Percentiles rank a stretch among this genome's conserved stretches.
Conservation (phyloP, 1,284 basidiomycete genomes). For the Trametes versicolor region DNA sequence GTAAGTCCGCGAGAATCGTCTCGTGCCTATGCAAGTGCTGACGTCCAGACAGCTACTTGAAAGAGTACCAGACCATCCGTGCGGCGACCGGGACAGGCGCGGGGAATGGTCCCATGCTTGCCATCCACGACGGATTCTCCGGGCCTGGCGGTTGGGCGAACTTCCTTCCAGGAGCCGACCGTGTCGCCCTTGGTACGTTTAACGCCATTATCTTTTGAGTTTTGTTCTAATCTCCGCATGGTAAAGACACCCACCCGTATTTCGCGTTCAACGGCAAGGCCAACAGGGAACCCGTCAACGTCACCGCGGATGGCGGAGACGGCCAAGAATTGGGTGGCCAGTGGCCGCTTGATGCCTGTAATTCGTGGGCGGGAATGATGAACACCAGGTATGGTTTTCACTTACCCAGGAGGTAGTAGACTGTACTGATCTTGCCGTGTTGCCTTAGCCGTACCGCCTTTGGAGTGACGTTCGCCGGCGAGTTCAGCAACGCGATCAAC, state of each 20-base stretch:
- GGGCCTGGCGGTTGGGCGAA: constrained; percentile 52
- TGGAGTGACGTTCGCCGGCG: constrained; percentile 62
- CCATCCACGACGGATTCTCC: constrained; percentile 60
- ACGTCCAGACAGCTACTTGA: constrained; percentile 64
- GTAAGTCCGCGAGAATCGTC: constrained; percentile 34
- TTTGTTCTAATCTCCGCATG: constrained; percentile 53
- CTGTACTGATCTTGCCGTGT: not conserved
- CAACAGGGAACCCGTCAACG: constrained; percentile 47
- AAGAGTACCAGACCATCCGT: constrained; percentile 64
- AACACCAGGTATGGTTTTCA: constrained; percentile 50
- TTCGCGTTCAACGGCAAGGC: constrained; percentile 52
- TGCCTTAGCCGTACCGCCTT: constrained; percentile 46
- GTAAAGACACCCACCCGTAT: constrained; percentile 58
- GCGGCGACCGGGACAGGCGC: constrained; percentile 63
- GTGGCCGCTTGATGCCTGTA: constrained; percentile 52
- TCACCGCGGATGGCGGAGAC: constrained; percentile 44
- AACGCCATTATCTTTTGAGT: not conserved
- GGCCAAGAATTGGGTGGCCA: constrained; percentile 43
- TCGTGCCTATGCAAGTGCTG: constrained; percentile 28
- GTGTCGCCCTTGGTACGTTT: constrained; percentile 58
- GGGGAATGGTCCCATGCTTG: constrained; percentile 65
- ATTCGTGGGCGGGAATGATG: constrained; percentile 58
- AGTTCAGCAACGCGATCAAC: constrained; percentile 58
- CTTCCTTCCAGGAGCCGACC: constrained; percentile 65
- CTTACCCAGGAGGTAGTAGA: constrained; percentile 35